Percentiles rank a stretch among this genome's conserved stretches.
These are phyloP conservation scores for Arthrobotrys megalospora DNA, from an alignment of 2,329 filamentous ascomycete species.

Conservation along the genomic window DNA sequence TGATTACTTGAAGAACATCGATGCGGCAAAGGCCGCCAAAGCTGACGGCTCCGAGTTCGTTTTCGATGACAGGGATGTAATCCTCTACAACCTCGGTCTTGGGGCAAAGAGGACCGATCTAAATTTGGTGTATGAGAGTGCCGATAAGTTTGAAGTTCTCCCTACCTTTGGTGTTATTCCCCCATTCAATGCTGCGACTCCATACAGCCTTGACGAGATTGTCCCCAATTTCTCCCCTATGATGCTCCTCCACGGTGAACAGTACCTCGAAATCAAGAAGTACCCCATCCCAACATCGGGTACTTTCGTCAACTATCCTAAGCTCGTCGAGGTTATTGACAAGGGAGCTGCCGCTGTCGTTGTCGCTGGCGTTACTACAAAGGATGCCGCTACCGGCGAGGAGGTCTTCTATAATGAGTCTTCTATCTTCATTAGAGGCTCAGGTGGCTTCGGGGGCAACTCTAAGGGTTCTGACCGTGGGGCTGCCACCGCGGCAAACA, in stretches of 20 bases:
- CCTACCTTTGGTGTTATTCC: constrained; percentile 97
- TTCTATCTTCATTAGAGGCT: constrained; percentile 91
- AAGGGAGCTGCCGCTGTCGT: constrained; percentile 92
- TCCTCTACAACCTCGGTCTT: constrained; percentile 95
- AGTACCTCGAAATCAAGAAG: constrained; percentile 94
- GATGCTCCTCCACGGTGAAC: constrained; percentile 99
- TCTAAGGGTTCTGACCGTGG: constrained; percentile 84
- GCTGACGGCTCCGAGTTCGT: constrained; percentile 81
- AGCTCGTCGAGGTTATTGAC: constrained; percentile 93
- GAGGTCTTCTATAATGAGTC: constrained; percentile 97
- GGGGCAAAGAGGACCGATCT: constrained; percentile 93
- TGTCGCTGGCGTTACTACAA: constrained; percentile 83
- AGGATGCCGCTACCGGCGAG: constrained; percentile 86
- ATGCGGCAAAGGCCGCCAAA: constrained; percentile 80
- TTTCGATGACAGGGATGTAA: constrained; percentile 88
- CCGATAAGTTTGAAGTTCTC: constrained; percentile 91
- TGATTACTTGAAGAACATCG: constrained; percentile 80
- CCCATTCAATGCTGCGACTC: constrained; percentile 85
- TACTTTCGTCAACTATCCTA: constrained; percentile 80
- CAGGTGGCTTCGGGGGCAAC: constrained; percentile 88
- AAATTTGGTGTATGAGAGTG: constrained; percentile 88
- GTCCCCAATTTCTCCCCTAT: constrained; percentile 97
- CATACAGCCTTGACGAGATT: constrained; percentile 84
- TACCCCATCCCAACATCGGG: constrained; percentile 90
- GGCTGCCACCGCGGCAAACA: constrained; percentile 83